Evolutionary conservation across 805 yeast genomes (phyloP).

Genomic region (Torulaspora microellipsoides): DNA sequence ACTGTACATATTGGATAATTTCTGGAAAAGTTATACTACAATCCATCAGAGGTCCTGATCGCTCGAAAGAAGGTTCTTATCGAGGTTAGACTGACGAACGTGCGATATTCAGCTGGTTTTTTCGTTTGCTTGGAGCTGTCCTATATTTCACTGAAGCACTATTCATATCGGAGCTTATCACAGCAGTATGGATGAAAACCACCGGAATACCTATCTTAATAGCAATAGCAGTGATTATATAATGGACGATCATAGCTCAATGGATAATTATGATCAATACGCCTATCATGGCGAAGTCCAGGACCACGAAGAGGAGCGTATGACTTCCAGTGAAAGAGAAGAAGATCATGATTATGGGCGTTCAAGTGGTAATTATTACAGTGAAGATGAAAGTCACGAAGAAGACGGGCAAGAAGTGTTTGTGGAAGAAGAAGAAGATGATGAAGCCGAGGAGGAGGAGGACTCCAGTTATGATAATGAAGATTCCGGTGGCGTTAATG

Average conservation of each 20-base stretch:
- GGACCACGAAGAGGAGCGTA: conserved; percentile 5
- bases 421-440: conserved; percentile 22
- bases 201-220: conserved; percentile 7
- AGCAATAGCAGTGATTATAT: conserved; percentile 13
- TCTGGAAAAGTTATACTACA: too few species aligned
- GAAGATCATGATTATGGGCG: conserved; percentile 7
- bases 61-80: too few species aligned
- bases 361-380: conserved; percentile 12
- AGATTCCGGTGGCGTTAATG: conserved; percentile 13
- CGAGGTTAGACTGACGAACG: too few species aligned
- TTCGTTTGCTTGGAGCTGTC: too few species aligned
- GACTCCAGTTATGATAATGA: conserved; percentile 23
- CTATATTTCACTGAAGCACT: background rate
- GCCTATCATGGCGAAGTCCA: conserved; percentile 10
- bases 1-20: too few species aligned
- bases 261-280: conserved; percentile 9
- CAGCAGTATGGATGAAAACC: conserved; percentile 3
- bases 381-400: conserved; percentile 17
- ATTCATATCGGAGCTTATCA: background rate
- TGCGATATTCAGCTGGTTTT: too few species aligned
- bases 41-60: too few species aligned
- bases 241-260: conserved; percentile 11
- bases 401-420: conserved; percentile 30
- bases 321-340: conserved; percentile 8
- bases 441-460: conserved; percentile 29